Conservation (phyloP, 1,139 yeast genomes). For the Taphrina deformans region DNA sequence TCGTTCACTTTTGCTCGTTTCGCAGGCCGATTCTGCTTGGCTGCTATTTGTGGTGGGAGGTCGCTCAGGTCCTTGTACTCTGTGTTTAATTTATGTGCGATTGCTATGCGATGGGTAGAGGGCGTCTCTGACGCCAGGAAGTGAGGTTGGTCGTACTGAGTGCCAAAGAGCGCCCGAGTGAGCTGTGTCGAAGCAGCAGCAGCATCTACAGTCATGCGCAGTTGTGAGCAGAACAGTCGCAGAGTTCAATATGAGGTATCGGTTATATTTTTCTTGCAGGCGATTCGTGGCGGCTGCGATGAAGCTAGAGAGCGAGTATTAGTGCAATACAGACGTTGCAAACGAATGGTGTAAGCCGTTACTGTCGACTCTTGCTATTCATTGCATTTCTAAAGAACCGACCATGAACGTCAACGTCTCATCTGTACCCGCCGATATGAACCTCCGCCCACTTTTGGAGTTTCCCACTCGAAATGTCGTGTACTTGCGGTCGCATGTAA, state of each 20-base stretch:
- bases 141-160: conserved; percentile 13
- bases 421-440: not conserved
- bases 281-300: too few species aligned
- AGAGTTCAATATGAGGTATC: not conserved
- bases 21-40: conserved; percentile 38
- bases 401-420: not conserved
- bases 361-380: too few species aligned
- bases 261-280: too few species aligned
- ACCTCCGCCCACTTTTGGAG: not conserved
- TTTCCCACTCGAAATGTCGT: not conserved
- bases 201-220: conserved; percentile 2
- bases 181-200: conserved; percentile 12
- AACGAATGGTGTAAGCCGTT: too few species aligned
- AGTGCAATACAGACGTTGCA: too few species aligned
- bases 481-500: not conserved
- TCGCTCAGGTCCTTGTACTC: conserved; percentile 39
- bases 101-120: conserved; percentile 6
- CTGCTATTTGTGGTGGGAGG: conserved; percentile 40
- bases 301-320: too few species aligned
- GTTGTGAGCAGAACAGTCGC: too few species aligned
- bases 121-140: not conserved
- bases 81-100: conserved; percentile 37
- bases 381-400: too few species aligned
- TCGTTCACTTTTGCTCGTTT: conserved; percentile 31
- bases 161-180: not conserved